These are phyloP conservation scores for Begonia loranthoides DNA, from an alignment of 306 rosid species.

Conservation along the genomic window DNA sequence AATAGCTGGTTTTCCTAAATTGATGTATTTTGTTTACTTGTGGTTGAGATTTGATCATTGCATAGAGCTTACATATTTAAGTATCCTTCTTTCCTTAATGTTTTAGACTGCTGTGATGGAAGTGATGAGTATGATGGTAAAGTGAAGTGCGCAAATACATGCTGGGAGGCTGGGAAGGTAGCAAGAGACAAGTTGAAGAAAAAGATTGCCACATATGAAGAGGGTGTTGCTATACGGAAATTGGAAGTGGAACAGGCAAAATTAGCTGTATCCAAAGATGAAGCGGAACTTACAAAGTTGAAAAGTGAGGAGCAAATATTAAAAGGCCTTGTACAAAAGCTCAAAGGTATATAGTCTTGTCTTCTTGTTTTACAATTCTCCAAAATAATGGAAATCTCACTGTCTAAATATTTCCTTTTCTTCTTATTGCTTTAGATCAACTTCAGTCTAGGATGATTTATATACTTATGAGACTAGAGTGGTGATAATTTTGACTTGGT, in stretches of 20 bases:
- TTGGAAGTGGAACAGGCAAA: slow-evolving; percentile 62
- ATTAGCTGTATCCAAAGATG: slow-evolving; percentile 43
- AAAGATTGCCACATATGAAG: slow-evolving; percentile 67
- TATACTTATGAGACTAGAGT: no score
- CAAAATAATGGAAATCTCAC: neutral
- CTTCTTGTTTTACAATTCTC: slow-evolving; percentile 1
- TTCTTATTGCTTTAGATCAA: no score
- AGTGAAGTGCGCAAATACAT: slow-evolving; percentile 71
- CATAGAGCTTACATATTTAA: no score
- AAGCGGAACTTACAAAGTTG: slow-evolving; percentile 53
- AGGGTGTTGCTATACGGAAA: slow-evolving; percentile 53
- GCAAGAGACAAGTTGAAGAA: slow-evolving; percentile 63
- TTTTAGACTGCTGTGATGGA: slow-evolving; percentile 94
- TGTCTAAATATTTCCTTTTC: neutral
- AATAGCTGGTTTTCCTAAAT: neutral
- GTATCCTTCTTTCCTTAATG: no score
- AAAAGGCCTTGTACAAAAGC: slow-evolving; percentile 68
- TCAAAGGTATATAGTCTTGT: slow-evolving; percentile 40
- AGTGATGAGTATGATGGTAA: slow-evolving; percentile 73
- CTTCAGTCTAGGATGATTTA: no score
- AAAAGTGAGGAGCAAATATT: slow-evolving; percentile 60
- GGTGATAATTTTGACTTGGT: neutral
- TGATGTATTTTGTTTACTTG: slow-evolving; percentile 1
- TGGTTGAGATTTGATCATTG: no score
- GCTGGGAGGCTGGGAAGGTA: slow-evolving; percentile 97